Evolutionary conservation across 2,329 filamentous ascomycete species (phyloP).

Genomic region (Ascochyta lentis): DNA sequence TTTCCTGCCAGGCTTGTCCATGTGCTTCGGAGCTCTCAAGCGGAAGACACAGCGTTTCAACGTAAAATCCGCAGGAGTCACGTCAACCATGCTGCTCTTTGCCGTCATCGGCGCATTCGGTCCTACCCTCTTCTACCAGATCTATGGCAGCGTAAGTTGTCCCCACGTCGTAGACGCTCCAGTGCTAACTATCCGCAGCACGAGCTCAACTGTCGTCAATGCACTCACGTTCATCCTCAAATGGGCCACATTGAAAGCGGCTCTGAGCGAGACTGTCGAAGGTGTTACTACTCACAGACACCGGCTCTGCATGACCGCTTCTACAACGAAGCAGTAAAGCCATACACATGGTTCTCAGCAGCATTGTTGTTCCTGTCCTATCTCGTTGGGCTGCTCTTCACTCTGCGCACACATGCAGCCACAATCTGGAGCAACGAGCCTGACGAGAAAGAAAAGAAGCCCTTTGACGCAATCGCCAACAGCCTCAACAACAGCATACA

Average conservation of each 20-base stretch:
- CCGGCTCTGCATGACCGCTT: conserved; percentile 86
- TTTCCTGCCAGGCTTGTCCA: conserved; percentile 91
- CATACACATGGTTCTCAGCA: conserved; percentile 91
- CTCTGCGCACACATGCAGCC: conserved; percentile 90
- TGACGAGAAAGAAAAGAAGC: conserved; percentile 56
- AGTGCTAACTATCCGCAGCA: conserved; percentile 63
- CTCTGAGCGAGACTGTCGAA: conserved; percentile 74
- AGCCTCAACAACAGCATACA: conserved; percentile 42
- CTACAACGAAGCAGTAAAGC: conserved; percentile 87
- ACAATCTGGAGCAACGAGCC: conserved; percentile 92
- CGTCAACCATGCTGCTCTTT: conserved; percentile 96
- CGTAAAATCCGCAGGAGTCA: conserved; percentile 92
- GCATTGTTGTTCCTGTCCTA: conserved; percentile 89
- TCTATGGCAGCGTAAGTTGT: conserved; percentile 78
- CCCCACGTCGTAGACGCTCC: neutral
- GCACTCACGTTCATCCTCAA: conserved; percentile 53
- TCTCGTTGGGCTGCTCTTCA: conserved; percentile 93
- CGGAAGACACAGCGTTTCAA: conserved; percentile 99
- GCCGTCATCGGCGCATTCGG: conserved; percentile 95
- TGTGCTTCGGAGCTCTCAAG: conserved; percentile 98
- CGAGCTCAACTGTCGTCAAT: conserved; percentile 81
- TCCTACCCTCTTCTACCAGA: conserved; percentile 96
- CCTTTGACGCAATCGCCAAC: conserved; percentile 47
- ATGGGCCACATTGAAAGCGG: conserved; percentile 55
- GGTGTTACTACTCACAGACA: conserved; percentile 91